Base-by-base conservation (phyloP, 2,329 filamentous ascomycete genomes). In the Emmonsiellopsis sp. region DNA sequence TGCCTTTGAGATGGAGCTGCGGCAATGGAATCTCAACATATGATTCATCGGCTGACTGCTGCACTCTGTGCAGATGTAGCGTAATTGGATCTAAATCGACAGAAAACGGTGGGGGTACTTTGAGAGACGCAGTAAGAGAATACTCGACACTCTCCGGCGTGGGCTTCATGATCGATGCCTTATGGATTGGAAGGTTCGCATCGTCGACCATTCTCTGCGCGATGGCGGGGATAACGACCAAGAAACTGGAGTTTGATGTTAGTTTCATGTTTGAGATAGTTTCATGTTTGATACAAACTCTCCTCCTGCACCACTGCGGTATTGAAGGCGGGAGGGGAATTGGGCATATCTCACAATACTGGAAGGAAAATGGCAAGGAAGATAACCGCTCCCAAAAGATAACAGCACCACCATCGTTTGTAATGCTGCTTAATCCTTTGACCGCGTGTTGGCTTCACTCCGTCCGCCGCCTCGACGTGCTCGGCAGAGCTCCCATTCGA, bases 1-100 rank as follows among this genome's bases (percentile, higher is more conserved):
- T 53, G 1, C 61, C 63, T 32, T 62, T 60, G 7, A 64, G 44
- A 10, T 43, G 54, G 31, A 59, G 57, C 4, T 49, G 41, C 2
- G 55, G 60, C 15, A 65, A 26, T 3, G 43, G n/a, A 1, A 62
- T 51, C 1, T 32, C 48, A 4, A 62, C 20, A 45, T 61, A 64
- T 11, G 59, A 52, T 7, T 57, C 13, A 8, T 58, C 51, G 1
- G 60, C 60, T 2, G 62, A 59, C 2, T 67, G 67, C 1, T 69
- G 64, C 26, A 68, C 66, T 61, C 75, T 74, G 59, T 74, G 76
- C 1, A 77, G 60, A 9, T 65, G 62, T 3, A 78, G 59, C 3
- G 63, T 62, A 41, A 74, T 57, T 0, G 73, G 66, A 30, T 74
- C 67, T 0, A 55, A 57, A 8, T 38, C 51, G 30, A 62, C 57